phyloP scores from a whole-genome alignment of 306 rosid species.

The Carpinus viminea region DNA sequence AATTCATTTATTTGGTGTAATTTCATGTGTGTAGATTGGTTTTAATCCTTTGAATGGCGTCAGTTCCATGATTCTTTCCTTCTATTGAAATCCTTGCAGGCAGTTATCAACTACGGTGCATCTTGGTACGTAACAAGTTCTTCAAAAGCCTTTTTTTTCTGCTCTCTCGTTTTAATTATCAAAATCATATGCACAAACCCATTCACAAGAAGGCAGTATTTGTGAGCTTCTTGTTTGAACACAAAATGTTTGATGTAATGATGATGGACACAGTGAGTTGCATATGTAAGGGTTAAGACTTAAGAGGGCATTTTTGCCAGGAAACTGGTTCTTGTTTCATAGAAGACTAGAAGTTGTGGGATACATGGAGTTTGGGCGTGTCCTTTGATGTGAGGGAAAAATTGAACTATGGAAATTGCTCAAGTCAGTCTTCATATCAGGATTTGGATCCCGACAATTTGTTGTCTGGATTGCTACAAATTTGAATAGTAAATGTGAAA shows the following conservation, averaged over 20 bases:
- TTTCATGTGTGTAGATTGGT: background rate
- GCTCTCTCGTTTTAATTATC: background rate
- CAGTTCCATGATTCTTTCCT: slow-evolving; percentile 3
- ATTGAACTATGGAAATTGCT: no score
- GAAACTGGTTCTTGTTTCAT: background rate
- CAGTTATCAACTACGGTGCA: slow-evolving; percentile 90
- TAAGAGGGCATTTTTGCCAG: no score
- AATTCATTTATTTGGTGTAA: no score
- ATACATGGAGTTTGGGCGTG: background rate
- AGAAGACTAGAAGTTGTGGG: background rate
- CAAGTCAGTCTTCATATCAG: no score
- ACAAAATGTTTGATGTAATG: slow-evolving; percentile 37
- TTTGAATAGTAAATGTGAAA: no score
- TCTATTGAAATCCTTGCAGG: slow-evolving; percentile 47
- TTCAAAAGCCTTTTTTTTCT: background rate
- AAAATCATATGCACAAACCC: background rate
- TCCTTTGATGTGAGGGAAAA: no score
- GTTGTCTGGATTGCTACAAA: no score
- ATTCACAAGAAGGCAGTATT: background rate
- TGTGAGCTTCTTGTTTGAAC: slow-evolving; percentile 11
- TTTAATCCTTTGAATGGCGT: background rate
- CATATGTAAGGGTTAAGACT: background rate
- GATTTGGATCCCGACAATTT: no score
- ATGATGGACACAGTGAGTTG: background rate
- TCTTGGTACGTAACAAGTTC: slow-evolving; percentile 55